Evolutionary conservation across 2,329 filamentous ascomycete species (phyloP).

Genomic region (Torrubiella hemipterigena): DNA sequence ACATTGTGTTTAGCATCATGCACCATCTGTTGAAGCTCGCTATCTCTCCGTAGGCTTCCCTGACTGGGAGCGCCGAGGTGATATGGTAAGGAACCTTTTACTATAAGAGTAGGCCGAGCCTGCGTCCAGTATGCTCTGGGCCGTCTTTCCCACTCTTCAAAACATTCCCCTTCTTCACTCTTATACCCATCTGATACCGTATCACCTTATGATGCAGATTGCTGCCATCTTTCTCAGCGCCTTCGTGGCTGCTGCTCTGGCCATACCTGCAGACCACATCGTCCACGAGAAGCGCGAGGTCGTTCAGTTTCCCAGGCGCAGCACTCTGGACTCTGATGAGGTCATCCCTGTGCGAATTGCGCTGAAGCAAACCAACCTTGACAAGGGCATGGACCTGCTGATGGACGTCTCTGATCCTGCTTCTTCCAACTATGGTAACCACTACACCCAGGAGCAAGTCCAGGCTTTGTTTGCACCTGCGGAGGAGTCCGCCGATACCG

Average conservation of each 20-base stretch:
- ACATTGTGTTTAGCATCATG: too few species aligned
- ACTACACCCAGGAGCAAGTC: neutral
- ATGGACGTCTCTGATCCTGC: neutral
- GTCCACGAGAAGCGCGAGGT: neutral
- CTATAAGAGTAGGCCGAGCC: too few species aligned
- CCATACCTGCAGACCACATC: neutral
- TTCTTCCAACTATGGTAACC: neutral
- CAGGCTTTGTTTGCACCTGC: neutral
- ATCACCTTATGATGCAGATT: too few species aligned
- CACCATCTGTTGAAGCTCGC: too few species aligned
- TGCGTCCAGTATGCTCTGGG: too few species aligned
- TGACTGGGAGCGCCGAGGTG: too few species aligned
- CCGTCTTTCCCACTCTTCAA: too few species aligned
- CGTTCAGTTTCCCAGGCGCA: neutral
- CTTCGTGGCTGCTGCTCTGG: neutral
- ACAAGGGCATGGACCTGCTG: constrained; percentile 1
- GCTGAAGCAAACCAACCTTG: constrained; percentile 1
- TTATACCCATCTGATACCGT: too few species aligned
- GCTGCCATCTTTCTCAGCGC: neutral
- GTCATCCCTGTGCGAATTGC: neutral
- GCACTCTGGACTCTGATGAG: neutral
- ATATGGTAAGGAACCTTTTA: too few species aligned
- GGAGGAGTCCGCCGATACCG: neutral
- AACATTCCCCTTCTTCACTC: too few species aligned
- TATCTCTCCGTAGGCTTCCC: too few species aligned